A percentile compares a stretch with the other conserved stretches of the same genome.
phyloP scores from a whole-genome alignment of 371 early-diverging fungal genomes.

The Apophysomyces elegans region DNA sequence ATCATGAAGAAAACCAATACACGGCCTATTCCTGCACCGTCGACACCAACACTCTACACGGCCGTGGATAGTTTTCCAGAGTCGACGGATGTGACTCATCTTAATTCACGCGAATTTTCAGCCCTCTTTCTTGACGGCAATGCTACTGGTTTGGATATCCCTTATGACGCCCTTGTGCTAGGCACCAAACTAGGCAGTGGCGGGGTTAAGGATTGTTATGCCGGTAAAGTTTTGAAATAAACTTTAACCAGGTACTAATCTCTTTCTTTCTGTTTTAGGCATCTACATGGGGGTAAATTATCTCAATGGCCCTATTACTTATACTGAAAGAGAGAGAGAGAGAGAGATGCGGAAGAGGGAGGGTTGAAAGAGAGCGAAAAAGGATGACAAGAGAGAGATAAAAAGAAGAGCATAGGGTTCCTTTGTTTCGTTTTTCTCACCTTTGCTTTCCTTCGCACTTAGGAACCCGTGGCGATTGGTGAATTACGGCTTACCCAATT shows the following conservation, averaged over 20 bases:
- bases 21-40: conserved; percentile 69
- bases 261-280: neutral
- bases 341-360: too few relatives aligned
- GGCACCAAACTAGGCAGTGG: conserved; percentile 75
- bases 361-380: too few relatives aligned
- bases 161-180: conserved; percentile 58
- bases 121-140: conserved; percentile 54
- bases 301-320: too few relatives aligned
- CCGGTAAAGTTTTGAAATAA: conserved; percentile 35
- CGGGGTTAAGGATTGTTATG: conserved; percentile 82
- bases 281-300: conserved; percentile 17
- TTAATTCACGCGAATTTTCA: conserved; percentile 59
- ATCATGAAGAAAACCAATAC: conserved; percentile 62
- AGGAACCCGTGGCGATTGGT: conserved; percentile 77
- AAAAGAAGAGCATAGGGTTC: neutral
- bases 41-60: conserved; percentile 66
- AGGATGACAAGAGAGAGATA: neutral
- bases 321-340: neutral
- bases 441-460: neutral
- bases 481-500: conserved; percentile 70
- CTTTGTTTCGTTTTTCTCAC: too few relatives aligned
- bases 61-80: conserved; percentile 39
- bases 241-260: too few relatives aligned
- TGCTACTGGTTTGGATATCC: conserved; percentile 59
- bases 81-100: conserved; percentile 29